Evolutionary conservation across 352 stramenopile species (phyloP), one percentile per base, ranked within the genome.

Genomic region (Phytopythium vexans): DNA sequence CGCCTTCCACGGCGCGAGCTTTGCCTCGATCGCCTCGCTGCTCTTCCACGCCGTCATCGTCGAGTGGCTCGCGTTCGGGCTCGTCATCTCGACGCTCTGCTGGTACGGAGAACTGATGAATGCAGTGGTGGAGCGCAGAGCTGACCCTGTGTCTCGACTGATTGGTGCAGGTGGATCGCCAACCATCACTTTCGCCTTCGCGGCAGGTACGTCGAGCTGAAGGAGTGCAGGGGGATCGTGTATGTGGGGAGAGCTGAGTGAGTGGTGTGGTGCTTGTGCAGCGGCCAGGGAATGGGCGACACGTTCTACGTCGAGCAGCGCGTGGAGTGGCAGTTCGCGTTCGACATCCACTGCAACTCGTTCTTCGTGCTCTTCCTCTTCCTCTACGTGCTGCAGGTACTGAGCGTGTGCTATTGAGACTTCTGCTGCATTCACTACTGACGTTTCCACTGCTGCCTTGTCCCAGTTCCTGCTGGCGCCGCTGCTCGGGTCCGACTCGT

Each of bases 271-370:
- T 27, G 21, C 21, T 27, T 27, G 21, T 27, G 21, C 6, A 47
- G 32, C 41, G 89, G 77, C 54, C 77, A 84, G 39, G 72, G 73
- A n/a, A 82, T 87, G 35, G 72, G 80, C 21, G 75, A 95, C 56
- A 75, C 74, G 59, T 79, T 93, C 41, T 89, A 93, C 61, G 96
- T 99, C 16, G 89, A 97, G 58, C 97, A 99, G 77, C 81, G 84
- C 38, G 97, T 99, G 6, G 97, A 99, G 80, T 99, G 95, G 95
- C 81, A 99, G 49, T 99, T 99, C 69, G 95, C 97, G 14, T 99
- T 99, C 72, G 97, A 99, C 78, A 98, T 99, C 62, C 97, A 99
- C 77, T 98, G 94, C 85, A 99, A 99, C 82, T 86, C 95, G 37
- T 99, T 99, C 76, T 98, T 99, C 56, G 88, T 97, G 46, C 66